Evolutionary conservation across 805 yeast genomes (phyloP).

Genomic region (Lipomyces lipofer): DNA sequence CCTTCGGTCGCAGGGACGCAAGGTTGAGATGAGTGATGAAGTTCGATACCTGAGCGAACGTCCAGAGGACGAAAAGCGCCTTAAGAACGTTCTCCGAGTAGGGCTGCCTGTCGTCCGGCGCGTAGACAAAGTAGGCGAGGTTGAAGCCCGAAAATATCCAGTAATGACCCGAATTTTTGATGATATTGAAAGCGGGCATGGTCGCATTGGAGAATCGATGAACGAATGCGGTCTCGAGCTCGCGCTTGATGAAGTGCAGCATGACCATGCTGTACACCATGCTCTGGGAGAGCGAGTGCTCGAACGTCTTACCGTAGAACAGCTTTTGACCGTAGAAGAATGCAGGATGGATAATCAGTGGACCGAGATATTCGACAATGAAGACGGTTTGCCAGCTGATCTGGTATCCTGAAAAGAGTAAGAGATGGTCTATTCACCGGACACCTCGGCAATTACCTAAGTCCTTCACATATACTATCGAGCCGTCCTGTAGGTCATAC

Average conservation of each 20-base stretch:
- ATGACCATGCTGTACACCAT: slow-evolving; percentile 55
- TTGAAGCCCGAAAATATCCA: slow-evolving; percentile 86
- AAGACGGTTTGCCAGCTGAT: slow-evolving; percentile 91
- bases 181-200: slow-evolving; percentile 85
- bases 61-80: slow-evolving; percentile 15
- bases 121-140: slow-evolving; percentile 52
- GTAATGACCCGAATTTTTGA: slow-evolving; percentile 88
- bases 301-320: slow-evolving; percentile 41
- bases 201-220: slow-evolving; percentile 86
- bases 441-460: slow-evolving; percentile 51
- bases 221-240: slow-evolving; percentile 78
- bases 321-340: slow-evolving; percentile 51
- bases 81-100: slow-evolving; percentile 6
- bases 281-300: slow-evolving; percentile 55
- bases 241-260: slow-evolving; percentile 84
- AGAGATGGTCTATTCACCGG: neutral
- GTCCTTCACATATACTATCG: slow-evolving; percentile 70
- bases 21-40: slow-evolving; percentile 69
- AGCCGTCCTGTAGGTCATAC: slow-evolving; percentile 28
- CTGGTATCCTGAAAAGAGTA: slow-evolving; percentile 56
- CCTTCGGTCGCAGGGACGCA: slow-evolving; percentile 42
- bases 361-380: slow-evolving; percentile 85
- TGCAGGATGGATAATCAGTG: slow-evolving; percentile 74
- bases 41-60: slow-evolving; percentile 70
- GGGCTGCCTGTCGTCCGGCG: slow-evolving; percentile 37